A percentile compares a stretch with the other conserved stretches of the same genome.
phyloP scores from a whole-genome alignment of 139 green algal species.

The Asterochloris erici region DNA sequence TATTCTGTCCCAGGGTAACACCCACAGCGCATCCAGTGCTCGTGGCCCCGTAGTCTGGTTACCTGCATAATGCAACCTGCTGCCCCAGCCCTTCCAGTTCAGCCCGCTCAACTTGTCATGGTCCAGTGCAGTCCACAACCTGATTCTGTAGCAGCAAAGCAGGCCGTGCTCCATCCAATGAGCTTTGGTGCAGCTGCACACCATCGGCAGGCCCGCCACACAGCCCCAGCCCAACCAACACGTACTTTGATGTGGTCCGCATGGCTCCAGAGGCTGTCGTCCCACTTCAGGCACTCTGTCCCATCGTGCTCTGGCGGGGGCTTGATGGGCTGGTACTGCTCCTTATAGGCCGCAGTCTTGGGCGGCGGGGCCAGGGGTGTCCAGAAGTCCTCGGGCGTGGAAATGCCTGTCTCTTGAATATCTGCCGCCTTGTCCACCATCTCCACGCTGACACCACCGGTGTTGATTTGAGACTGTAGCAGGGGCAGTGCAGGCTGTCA shows the following conservation, averaged over 20 bases:
- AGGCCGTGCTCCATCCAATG: background rate
- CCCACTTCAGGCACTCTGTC: constrained; percentile 84
- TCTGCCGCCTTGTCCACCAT: constrained; percentile 12
- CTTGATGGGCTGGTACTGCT: constrained; percentile 28
- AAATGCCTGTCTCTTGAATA: constrained; percentile 6
- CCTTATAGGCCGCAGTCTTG: constrained; percentile 17
- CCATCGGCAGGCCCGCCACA: background rate
- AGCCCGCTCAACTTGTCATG: no score
- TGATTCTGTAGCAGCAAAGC: background rate
- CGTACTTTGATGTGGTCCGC: constrained; percentile 85
- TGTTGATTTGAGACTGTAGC: constrained; percentile 1
- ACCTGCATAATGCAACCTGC: no score
- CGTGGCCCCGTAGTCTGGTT: no score
- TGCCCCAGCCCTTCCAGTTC: no score
- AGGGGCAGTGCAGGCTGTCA: background rate
- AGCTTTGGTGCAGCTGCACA: background rate
- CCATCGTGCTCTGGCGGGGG: constrained; percentile 77
- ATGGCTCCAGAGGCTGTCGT: constrained; percentile 75
- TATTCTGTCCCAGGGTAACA: no score
- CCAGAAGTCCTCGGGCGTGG: constrained; percentile 42
- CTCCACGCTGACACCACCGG: constrained; percentile 18
- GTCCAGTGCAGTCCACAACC: no score
- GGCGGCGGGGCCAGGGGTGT: constrained; percentile 17
- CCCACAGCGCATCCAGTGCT: no score
- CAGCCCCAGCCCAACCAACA: background rate